Conservation (phyloP, 495 filamentous ascomycete species). For the Xylaria intraflava region DNA sequence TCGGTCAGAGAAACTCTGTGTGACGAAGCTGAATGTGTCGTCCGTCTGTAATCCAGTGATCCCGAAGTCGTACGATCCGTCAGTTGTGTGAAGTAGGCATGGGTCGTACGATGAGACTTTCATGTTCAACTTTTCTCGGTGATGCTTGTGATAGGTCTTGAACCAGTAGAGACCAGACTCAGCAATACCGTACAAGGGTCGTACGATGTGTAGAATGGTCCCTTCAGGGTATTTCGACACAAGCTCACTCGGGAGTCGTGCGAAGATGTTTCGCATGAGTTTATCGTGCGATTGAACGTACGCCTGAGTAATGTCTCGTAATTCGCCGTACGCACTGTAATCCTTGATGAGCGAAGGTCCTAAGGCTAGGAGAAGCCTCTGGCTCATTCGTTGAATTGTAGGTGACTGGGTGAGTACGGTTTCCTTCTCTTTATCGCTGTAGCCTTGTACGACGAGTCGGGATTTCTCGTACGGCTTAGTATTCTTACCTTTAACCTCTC, state of each 20-base stretch:
- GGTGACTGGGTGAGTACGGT: conserved; percentile 2
- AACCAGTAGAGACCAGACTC: too few species aligned
- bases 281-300: neutral
- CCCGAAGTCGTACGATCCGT: too few species aligned
- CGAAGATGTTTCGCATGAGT: neutral
- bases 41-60: too few species aligned
- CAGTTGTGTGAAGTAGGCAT: too few species aligned
- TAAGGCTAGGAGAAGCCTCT: neutral
- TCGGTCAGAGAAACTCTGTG: too few species aligned
- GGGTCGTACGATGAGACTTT: too few species aligned
- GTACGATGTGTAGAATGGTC: neutral
- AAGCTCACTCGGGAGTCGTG: too few species aligned
- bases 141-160: too few species aligned
- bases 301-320: neutral
- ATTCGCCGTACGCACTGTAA: neutral
- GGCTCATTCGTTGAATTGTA: neutral
- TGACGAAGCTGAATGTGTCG: too few species aligned
- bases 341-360: neutral
- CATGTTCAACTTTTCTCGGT: too few species aligned
- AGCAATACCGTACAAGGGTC: too few species aligned
- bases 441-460: neutral
- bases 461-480: neutral
- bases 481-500: neutral
- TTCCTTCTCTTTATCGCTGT: neutral
- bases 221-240: too few species aligned